Conservation (phyloP, 495 filamentous ascomycete species). For the Barbatosphaeria neglecta region DNA sequence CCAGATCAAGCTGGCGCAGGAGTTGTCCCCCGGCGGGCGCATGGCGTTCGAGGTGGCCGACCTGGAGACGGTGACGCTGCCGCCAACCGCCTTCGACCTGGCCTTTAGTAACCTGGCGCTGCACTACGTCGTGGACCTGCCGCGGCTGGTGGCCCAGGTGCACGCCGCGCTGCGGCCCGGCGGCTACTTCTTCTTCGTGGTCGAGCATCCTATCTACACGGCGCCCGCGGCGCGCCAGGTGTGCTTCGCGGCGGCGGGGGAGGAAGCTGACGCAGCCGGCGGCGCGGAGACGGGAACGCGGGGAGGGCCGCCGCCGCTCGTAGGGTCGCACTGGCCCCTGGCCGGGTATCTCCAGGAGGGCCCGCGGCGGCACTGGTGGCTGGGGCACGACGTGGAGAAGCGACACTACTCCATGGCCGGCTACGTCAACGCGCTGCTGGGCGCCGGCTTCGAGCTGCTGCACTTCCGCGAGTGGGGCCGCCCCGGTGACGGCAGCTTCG, state of each 20-base stretch:
- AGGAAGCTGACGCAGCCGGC: too few relatives aligned
- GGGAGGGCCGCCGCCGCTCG: too few relatives aligned
- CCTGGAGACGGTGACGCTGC: constrained; percentile 15
- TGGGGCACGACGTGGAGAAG: constrained; percentile 21
- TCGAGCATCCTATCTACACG: constrained; percentile 28
- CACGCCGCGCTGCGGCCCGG: constrained; percentile 14
- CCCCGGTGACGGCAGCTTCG: background rate
- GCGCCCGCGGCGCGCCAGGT: constrained; percentile 17
- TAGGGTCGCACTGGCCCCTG: constrained; percentile 18
- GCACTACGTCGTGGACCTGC: constrained; percentile 21
- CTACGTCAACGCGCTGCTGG: constrained; percentile 22
- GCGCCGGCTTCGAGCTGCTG: constrained; percentile 18
- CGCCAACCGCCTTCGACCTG: constrained; percentile 11
- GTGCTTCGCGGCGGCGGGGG: constrained; percentile 9
- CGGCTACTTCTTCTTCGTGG: constrained; percentile 20
- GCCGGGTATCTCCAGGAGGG: constrained; percentile 24
- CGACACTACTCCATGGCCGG: constrained; percentile 22
- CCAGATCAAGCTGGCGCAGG: constrained; percentile 19
- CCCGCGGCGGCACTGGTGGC: constrained; percentile 17
- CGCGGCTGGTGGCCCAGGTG: constrained; percentile 14
- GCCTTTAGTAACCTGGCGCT: constrained; percentile 24
- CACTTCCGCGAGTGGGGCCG: constrained; percentile 21
- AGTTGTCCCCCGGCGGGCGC: constrained; percentile 11
- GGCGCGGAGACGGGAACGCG: too few relatives aligned
- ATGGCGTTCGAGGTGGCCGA: constrained; percentile 17